Conservation (phyloP, 306 rosid genomes). For the Styphnolobium japonicum region DNA sequence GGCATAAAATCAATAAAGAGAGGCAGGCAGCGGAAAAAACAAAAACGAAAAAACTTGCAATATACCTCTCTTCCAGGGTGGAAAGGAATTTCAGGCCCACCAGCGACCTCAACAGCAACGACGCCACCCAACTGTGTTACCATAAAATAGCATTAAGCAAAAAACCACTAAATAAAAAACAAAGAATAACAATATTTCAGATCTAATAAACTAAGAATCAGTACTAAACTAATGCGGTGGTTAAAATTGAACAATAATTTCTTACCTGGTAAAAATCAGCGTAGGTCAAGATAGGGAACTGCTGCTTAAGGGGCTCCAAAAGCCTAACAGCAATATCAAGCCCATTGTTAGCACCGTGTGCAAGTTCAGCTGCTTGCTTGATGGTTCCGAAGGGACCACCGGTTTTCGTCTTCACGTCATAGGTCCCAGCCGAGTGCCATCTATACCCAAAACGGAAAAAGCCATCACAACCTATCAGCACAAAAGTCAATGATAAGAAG, state of each 20-base stretch:
- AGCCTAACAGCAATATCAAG: constrained; percentile 91
- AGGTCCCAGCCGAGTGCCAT: constrained; percentile 99
- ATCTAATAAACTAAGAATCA: neutral
- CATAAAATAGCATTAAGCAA: neutral
- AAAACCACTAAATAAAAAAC: neutral
- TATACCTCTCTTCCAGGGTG: constrained; percentile 93
- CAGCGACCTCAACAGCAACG: constrained; percentile 89
- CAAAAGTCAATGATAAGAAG: neutral
- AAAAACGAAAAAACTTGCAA: neutral
- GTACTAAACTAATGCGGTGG: neutral
- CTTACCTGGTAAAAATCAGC: constrained; percentile 91
- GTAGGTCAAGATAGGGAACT: constrained; percentile 65
- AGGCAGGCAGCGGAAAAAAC: neutral
- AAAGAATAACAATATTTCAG: neutral
- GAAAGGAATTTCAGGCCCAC: constrained; percentile 96
- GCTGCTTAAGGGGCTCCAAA: constrained; percentile 83
- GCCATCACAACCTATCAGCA: neutral
- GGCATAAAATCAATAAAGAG: neutral
- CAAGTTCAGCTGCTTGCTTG: constrained; percentile 51
- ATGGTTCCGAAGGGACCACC: constrained; percentile 99
- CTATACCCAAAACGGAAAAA: constrained; percentile 29
- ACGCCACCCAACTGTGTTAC: constrained; percentile 74
- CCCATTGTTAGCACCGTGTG: constrained; percentile 82
- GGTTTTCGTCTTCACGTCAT: constrained; percentile 55
- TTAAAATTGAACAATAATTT: rapidly evolving